These are phyloP conservation scores for Fremontodendron californicum DNA, from an alignment of 345 rosid species.

Conservation along the genomic window DNA sequence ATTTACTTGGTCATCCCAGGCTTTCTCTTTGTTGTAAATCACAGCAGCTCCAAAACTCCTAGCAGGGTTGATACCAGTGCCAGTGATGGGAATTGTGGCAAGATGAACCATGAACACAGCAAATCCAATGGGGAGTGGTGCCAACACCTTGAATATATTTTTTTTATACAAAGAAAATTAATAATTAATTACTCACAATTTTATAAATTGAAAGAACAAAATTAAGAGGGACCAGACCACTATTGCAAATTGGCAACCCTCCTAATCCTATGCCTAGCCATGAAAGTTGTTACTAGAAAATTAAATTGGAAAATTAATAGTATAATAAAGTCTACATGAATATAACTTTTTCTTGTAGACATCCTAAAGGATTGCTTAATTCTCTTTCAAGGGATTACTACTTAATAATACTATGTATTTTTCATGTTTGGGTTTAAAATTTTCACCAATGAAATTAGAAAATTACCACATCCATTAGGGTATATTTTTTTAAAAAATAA, in stretches of 20 bases:
- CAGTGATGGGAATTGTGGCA: conserved; percentile 88
- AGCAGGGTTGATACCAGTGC: conserved; percentile 96
- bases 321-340: neutral
- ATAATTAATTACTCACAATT: neutral
- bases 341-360: no score
- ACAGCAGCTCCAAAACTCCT: conserved; percentile 98
- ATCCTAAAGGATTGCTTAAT: neutral
- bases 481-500: no score
- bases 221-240: no score
- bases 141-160: conserved; percentile 58
- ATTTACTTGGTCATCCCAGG: conserved; percentile 91
- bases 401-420: no score
- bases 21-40: conserved; percentile 64
- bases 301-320: neutral
- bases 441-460: no score
- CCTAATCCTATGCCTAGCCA: neutral
- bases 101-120: conserved; percentile 97
- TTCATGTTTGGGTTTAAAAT: no score
- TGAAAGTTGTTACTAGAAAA: neutral
- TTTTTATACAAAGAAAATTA: neutral
- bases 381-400: neutral
- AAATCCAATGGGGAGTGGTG: conserved; percentile 93
- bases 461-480: no score
- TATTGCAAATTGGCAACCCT: neutral
- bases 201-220: neutral